A percentile compares a stretch with the other conserved stretches of the same genome.
These are phyloP conservation scores for Aspergillus fumigatiaffinis DNA, from an alignment of 2,329 filamentous ascomycete species.

Conservation along the genomic window DNA sequence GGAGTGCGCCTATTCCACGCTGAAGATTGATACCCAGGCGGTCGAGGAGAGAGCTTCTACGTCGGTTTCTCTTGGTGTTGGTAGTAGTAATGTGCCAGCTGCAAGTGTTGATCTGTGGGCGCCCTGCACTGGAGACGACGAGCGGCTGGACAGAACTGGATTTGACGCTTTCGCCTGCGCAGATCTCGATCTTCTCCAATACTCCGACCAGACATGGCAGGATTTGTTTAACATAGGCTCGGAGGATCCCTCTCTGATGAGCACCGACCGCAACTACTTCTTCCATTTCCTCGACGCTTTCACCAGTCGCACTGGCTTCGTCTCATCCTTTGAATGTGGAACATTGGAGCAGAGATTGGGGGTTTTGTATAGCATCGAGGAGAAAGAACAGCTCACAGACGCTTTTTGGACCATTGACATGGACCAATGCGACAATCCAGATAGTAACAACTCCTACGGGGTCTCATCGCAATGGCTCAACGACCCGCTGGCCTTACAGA, in stretches of 20 bases:
- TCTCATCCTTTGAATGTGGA: slow-evolving; percentile 36
- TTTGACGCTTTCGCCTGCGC: slow-evolving; percentile 1
- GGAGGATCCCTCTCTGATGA: slow-evolving; percentile 1
- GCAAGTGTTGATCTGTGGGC: not conserved
- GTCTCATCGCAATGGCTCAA: slow-evolving; percentile 21
- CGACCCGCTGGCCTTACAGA: slow-evolving; percentile 32
- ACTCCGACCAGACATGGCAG: slow-evolving; percentile 8
- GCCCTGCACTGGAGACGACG: not conserved
- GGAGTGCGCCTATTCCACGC: slow-evolving; percentile 18
- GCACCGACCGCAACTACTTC: slow-evolving; percentile 11
- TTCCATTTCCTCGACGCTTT: slow-evolving; percentile 33
- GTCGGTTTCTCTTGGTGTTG: not conserved
- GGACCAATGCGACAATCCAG: not conserved
- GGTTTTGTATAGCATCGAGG: slow-evolving; percentile 7
- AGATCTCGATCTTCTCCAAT: not conserved
- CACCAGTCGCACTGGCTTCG: slow-evolving; percentile 34
- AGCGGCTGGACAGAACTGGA: not conserved
- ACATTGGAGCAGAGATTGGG: slow-evolving; percentile 30
- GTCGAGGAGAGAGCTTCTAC: not conserved
- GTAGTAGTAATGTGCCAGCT: not conserved
- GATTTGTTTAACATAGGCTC: slow-evolving; percentile 5
- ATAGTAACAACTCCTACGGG: not conserved
- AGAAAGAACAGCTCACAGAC: not conserved
- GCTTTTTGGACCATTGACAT: not conserved
- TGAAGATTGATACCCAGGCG: not conserved